Evolutionary conservation across 1,284 basidiomycete genomes (phyloP), one percentile per base, ranked within the genome.

Genomic region (Quambalaria eucalypti): DNA sequence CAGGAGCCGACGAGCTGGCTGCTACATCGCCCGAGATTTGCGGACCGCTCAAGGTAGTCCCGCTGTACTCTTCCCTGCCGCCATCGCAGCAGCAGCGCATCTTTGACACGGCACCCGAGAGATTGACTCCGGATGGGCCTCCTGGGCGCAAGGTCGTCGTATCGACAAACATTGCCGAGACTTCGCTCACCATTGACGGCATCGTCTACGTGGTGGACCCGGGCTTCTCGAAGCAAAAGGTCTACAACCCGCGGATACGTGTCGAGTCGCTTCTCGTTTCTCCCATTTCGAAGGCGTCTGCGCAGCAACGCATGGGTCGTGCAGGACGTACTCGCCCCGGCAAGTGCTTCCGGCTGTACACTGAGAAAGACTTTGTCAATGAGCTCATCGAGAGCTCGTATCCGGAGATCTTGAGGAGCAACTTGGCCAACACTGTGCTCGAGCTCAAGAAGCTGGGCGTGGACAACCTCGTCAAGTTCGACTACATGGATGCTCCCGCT

Each of bases 131-230:
- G 1, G 84, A 81, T 55, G 87, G 89, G 1, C 86, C 89, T 0
- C 85, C 87, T 0, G 90, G 92, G 0, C 84, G 93, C 61, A 98
- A 98, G 77, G 84, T 97, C 29, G 89, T 99, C 60, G 91, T 98
- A 0, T 93, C 95, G 0, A 99, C 95, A 6, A 99, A 99, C 77
- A 98, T 98, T 61, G 95, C 95, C 2, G 95, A 99, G 78, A 99
- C 95, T 0, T 98, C 93, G 2, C 78, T 98, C 23, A 48, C 75
- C 85, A 92, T 98, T 57, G 95, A 98, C 69, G 95, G 95, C 70
- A 98, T 99, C 70, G 81, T 96, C 51, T 98, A 87, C 68, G 95
- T 98, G 31, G 88, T 98, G 3, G 95, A 98, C 73, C 84, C 88
- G 0, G 95, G 95, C 0, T 98, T 90, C 78, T 95, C 88, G 48